Base-by-base conservation (phyloP, 345 rosid species). In the Arabis alpina region DNA sequence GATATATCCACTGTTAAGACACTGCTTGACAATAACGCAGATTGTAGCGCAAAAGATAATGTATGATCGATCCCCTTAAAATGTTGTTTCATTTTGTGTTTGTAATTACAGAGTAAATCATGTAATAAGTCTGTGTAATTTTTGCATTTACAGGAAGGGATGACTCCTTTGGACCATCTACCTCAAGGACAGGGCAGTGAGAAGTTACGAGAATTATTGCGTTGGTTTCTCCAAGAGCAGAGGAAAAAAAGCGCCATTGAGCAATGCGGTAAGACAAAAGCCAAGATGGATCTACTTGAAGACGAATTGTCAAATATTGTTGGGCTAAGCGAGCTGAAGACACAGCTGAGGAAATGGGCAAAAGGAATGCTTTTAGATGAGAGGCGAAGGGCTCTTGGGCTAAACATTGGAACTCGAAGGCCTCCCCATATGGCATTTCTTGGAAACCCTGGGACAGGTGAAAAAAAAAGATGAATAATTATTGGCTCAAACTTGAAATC, bases 301-400 rank as follows among this genome's bases (percentile, higher is more conserved):
- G 82, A 76, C 8, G 99, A 86, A 62, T 61, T 95, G 61, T 80
- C 82, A 1, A 82, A 79, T 54, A 83, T 90, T n/a, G 91, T 95
- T 62, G 99, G 98, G 11, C 75, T 92, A 80, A 80, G 83, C 64
- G 96, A 88, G 54, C 86, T 95, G 58, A 95, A 89, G 88, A 64
- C 82, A 67, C 99, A 94, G 70, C 83, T 94, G 52, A 81, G 95
- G 65, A 94, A 88, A 83, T 92, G 98, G 99, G 98, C 93, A 0
- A 94, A 88, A 83, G 98, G 99, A 70, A 88, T 92, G 98, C 90
- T 94, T 79, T 82, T 94, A 82, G 99, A 94, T 85, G 99, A 94
- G 80, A 88, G 89, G 82, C 89, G 99, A 30, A 81, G 81, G 73
- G 92, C 98, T 60, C 90, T 94, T 56, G 98, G 98, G 10, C 63